Base-by-base conservation (phyloP, 768 basidiomycete species). In the Tricholoma sp. region DNA sequence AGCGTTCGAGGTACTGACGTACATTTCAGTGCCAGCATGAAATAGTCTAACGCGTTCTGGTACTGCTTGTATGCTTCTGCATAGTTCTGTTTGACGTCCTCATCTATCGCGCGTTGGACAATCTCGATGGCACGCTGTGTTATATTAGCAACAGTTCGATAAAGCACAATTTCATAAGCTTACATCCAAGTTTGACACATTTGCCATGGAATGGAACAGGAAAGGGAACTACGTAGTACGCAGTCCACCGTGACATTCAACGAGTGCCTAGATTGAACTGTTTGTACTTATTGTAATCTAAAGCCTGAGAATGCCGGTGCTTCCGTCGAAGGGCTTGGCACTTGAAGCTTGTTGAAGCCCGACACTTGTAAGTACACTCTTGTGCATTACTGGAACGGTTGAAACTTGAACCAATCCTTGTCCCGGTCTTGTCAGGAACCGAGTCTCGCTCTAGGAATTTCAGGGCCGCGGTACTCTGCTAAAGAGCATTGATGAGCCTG, bases 1-100 rank as follows among this genome's bases (percentile, higher is more conserved):
- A 49, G 6, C 47, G 9, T 8, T n/a, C 8, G 8, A 49, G 29
- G 29, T 32, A 18, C 7, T 41, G 44, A 72, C 84, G 57, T 61
- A 94, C 94, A 95, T 72, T 94, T 95, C 68, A 93, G 78, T 8
- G 95, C 94, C 61, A 98, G 89, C 90, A 98, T 93, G 72, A 99
- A 99, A 70, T 96, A 99, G 68, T 99, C 97, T 57, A 98, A 81
- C 1, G 92, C 81, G 79, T 98, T 96, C 77, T 89, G 88, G 74
- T 97, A 97, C 61, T 86, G 82, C 75, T 91, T 95, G 82, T 92
- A 96, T 17, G 95, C 95, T 65, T 95, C 94, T 6, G 82, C 76
- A 74, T 98, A 99, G 73, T 97, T 92, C 71, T 89, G 87, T 70
- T 94, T 94, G 59, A 81, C 80, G 74, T 99, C 97, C 59, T 91